Percentiles rank a stretch among this genome's conserved stretches.
These are phyloP conservation scores for Fusarium sp. DNA, from an alignment of 2,329 filamentous ascomycete genomes.

Conservation along the genomic window DNA sequence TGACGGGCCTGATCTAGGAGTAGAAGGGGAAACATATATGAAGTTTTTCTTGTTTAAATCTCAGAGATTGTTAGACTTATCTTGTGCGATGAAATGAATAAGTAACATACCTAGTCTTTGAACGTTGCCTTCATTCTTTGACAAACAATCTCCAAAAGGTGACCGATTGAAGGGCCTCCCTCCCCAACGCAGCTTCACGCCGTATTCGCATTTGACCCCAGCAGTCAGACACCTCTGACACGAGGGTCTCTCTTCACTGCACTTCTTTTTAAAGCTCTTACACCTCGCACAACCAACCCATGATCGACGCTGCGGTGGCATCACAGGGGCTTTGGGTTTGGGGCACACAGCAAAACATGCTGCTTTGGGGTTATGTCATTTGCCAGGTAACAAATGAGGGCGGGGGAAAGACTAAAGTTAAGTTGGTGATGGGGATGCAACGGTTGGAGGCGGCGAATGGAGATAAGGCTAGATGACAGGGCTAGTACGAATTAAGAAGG, in stretches of 20 bases:
- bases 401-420: constrained; percentile 8
- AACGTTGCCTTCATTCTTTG: constrained; percentile 26
- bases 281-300: constrained; percentile 34
- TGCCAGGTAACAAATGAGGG: not conserved
- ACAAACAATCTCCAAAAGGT: constrained; percentile 26
- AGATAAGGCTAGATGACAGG: not conserved
- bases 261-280: constrained; percentile 37
- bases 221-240: constrained; percentile 29
- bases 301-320: constrained; percentile 35
- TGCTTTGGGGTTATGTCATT: constrained; percentile 15
- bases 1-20: not conserved
- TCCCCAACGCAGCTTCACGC: constrained; percentile 29
- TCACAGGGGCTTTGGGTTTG: not conserved
- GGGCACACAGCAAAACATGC: constrained; percentile 8
- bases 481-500: not conserved
- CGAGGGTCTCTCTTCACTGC: constrained; percentile 24
- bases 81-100: not conserved
- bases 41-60: constrained; percentile 32
- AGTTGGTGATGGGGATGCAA: not conserved
- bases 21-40: constrained; percentile 28
- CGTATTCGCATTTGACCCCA: constrained; percentile 30
- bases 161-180: constrained; percentile 29
- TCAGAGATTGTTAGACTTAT: not conserved
- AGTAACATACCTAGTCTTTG: constrained; percentile 10
- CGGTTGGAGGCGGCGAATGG: constrained; percentile 5